phyloP scores from a whole-genome alignment of 2,329 filamentous ascomycete species.

The Neocucurbitaria cava region DNA sequence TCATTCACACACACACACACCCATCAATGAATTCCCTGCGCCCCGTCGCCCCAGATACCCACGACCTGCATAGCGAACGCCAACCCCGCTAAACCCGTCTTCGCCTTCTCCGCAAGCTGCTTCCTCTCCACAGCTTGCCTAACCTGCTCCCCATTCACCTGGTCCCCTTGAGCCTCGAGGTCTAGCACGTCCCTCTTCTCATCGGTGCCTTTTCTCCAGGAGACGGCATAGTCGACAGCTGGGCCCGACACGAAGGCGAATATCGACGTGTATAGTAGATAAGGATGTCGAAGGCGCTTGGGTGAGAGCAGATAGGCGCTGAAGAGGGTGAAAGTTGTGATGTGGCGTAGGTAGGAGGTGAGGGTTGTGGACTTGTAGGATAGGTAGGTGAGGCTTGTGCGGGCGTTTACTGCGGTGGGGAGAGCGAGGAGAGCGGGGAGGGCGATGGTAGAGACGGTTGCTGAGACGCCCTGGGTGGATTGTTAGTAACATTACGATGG shows the following conservation, averaged over 20 bases:
- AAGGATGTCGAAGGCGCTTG: constrained; percentile 78
- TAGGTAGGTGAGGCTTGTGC: constrained; percentile 65
- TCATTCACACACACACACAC: too few species aligned
- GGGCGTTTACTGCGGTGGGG: constrained; percentile 75
- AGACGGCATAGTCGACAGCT: constrained; percentile 47
- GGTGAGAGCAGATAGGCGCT: constrained; percentile 82
- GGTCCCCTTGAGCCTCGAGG: constrained; percentile 46
- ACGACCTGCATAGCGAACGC: constrained; percentile 57
- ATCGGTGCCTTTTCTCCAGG: constrained; percentile 26
- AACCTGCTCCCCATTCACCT: constrained; percentile 60
- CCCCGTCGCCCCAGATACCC: constrained; percentile 58
- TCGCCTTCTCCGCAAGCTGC: constrained; percentile 51
- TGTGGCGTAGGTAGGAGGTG: constrained; percentile 68
- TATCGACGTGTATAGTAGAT: constrained; percentile 83
- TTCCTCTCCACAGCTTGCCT: constrained; percentile 53
- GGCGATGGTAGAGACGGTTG: constrained; percentile 78
- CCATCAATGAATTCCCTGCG: constrained; percentile 19
- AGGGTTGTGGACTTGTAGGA: constrained; percentile 60
- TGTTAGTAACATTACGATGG: constrained; percentile 6
- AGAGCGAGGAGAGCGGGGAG: constrained; percentile 83
- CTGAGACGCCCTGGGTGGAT: constrained; percentile 77
- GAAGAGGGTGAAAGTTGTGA: constrained; percentile 75
- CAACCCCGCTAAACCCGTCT: constrained; percentile 51
- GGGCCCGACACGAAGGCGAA: constrained; percentile 62
- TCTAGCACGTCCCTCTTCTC: constrained; percentile 34